Base-by-base conservation (phyloP, 1,139 yeast genomes). In the Saccharomycopsis phalli region DNA sequence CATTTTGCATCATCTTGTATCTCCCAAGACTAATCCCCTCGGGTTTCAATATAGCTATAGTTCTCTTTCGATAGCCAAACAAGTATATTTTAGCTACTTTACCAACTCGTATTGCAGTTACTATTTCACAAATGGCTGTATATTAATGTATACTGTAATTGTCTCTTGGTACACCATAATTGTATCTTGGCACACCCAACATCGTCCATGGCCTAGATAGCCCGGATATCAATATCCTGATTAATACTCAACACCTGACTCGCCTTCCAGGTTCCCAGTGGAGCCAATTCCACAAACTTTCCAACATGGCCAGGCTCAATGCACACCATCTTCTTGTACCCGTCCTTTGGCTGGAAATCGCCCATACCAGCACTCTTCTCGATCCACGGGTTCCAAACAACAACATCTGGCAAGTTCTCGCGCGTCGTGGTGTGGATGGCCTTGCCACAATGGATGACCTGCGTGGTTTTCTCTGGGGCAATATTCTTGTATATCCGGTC, bases 341-440 rank as follows among this genome's bases (percentile, higher is more conserved):
- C 97, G 40, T 64, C 59, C 56, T 83, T 86, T 40, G 98, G 98
- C 52, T 69, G 71, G 57, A 88, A 91, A 60, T 91, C 98, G 28
- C 67, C 78, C 88, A 91, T 82, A 1, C 81, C 80, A 22, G 63
- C 68, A 18, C 93, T 75, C 58, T 82, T 83, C 41, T 80, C 73
- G 51, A 73, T 67, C 98, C 97, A 91, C 20, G 98, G 98, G 59
- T 91, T 91, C 98, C 98, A 91, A 41, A 91, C 96, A 37, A 91
- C 97, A 18, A 86, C 74, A 56, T 91, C 97, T 2, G 82, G 87
- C 50, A 88, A 66, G 51, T 79, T 77, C 22, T 62, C 62, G 55
- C 94, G 71, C 45, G 71, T 63, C 29, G 87, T 62, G 36, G 81
- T 76, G 56, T 78, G 79, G 40, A 76, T 59, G 3, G 83, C 88